Conservation (phyloP, 371 early-diverging fungal genomes). For the Rhizomucor pusillus region DNA sequence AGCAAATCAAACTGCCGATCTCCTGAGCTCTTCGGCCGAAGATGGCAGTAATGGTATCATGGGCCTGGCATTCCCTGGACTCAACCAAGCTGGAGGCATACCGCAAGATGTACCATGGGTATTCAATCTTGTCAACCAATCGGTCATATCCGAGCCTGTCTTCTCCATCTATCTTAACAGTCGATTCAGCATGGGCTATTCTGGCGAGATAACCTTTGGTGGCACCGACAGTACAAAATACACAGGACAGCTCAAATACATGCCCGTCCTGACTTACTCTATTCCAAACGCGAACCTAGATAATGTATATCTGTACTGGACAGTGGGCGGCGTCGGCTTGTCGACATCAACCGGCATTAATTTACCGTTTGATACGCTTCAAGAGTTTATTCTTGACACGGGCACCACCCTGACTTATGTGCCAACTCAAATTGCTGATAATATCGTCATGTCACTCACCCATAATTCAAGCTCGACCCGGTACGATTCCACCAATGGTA, state of each 20-base stretch:
- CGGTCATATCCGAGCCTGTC: constrained; percentile 27
- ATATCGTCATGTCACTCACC: constrained; percentile 16
- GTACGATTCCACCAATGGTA: constrained; percentile 3
- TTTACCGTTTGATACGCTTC: constrained; percentile 6
- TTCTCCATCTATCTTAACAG: constrained; percentile 36
- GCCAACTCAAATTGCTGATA: constrained; percentile 17
- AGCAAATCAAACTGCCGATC: constrained; percentile 16
- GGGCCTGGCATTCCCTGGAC: constrained; percentile 31
- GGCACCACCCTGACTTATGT: constrained; percentile 47
- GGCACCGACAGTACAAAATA: constrained; percentile 51
- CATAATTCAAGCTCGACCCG: not conserved
- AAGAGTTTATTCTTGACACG: constrained; percentile 41
- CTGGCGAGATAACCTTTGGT: constrained; percentile 34
- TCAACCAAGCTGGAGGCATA: constrained; percentile 16
- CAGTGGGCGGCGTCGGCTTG: constrained; percentile 22
- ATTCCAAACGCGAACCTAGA: constrained; percentile 9
- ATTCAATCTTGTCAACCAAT: constrained; percentile 20
- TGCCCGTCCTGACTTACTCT: constrained; percentile 22
- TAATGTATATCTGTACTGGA: constrained; percentile 29
- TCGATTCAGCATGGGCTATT: constrained; percentile 9
- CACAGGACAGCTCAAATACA: constrained; percentile 40
- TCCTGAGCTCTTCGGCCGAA: constrained; percentile 6
- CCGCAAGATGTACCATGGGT: constrained; percentile 24
- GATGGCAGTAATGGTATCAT: constrained; percentile 34
- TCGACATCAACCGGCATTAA: constrained; percentile 1